Conservation (phyloP, 2,329 filamentous ascomycete genomes). For the Calonectria crousiana region DNA sequence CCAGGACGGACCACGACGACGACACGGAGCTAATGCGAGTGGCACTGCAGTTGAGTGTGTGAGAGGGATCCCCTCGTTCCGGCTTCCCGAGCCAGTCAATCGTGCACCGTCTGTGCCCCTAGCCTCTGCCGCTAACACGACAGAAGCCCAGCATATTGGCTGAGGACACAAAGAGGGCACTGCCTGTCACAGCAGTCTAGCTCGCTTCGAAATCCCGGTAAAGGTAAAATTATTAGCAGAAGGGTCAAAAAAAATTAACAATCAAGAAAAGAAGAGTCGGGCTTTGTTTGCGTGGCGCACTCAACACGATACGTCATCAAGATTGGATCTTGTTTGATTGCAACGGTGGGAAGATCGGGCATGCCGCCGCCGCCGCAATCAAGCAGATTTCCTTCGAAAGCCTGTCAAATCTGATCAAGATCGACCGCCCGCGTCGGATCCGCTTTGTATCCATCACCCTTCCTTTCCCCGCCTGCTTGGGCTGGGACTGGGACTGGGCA, state of each 20-base stretch:
- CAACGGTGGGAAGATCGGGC: too few relatives aligned
- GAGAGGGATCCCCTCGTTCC: neutral
- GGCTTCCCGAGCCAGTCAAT: conserved; percentile 7
- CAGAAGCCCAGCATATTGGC: neutral
- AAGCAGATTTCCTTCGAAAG: neutral
- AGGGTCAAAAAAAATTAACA: neutral
- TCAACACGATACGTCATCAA: too few relatives aligned
- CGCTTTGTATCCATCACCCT: neutral
- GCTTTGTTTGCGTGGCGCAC: neutral
- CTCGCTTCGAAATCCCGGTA: neutral
- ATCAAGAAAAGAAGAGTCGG: neutral
- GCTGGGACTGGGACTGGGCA: neutral
- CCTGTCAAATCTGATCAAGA: neutral
- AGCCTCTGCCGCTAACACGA: neutral
- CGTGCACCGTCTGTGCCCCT: neutral
- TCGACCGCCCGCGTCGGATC: neutral
- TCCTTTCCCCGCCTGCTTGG: neutral
- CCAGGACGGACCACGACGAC: neutral
- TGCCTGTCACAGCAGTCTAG: neutral
- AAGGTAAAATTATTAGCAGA: neutral
- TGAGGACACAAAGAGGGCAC: neutral
- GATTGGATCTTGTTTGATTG: too few relatives aligned
- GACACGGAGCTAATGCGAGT: neutral
- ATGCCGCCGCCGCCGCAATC: neutral
- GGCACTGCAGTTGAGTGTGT: neutral